Conservation (phyloP, 2,329 filamentous ascomycete species). For the Colletotrichum sp. region DNA sequence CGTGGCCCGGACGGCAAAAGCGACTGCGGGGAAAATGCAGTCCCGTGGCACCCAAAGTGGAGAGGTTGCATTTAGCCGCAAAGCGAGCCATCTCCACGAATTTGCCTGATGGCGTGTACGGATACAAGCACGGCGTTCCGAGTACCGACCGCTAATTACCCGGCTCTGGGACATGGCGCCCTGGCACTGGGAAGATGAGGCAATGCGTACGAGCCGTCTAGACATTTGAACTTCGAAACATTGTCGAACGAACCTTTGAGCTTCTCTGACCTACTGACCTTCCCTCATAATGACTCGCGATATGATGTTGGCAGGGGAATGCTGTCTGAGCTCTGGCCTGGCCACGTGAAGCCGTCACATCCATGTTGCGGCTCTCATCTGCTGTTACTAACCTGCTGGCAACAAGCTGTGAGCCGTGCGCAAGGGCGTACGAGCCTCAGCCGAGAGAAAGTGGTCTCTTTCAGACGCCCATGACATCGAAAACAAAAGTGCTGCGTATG, state of each 20-base stretch:
- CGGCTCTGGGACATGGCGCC: neutral
- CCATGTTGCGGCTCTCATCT: neutral
- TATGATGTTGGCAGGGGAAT: neutral
- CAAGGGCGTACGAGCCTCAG: neutral
- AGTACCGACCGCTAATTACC: neutral
- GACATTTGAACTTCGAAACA: neutral
- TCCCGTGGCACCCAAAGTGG: conserved; percentile 11
- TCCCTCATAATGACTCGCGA: neutral
- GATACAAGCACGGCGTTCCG: neutral
- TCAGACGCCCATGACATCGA: neutral
- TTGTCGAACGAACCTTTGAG: neutral
- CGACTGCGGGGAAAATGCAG: conserved; percentile 8
- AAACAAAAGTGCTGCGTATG: neutral
- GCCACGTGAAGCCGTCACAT: neutral
- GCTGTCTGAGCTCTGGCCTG: neutral
- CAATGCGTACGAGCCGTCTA: neutral
- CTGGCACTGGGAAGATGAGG: neutral
- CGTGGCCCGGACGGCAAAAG: neutral
- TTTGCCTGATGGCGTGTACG: conserved; percentile 6
- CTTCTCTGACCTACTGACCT: neutral
- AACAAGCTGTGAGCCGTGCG: neutral
- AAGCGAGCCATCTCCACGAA: neutral
- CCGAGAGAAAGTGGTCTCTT: neutral
- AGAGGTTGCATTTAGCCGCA: conserved; percentile 20
- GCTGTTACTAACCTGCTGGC: neutral